phyloP scores from a whole-genome alignment of 2,329 filamentous ascomycete genomes.

The Cercospora zeina region DNA sequence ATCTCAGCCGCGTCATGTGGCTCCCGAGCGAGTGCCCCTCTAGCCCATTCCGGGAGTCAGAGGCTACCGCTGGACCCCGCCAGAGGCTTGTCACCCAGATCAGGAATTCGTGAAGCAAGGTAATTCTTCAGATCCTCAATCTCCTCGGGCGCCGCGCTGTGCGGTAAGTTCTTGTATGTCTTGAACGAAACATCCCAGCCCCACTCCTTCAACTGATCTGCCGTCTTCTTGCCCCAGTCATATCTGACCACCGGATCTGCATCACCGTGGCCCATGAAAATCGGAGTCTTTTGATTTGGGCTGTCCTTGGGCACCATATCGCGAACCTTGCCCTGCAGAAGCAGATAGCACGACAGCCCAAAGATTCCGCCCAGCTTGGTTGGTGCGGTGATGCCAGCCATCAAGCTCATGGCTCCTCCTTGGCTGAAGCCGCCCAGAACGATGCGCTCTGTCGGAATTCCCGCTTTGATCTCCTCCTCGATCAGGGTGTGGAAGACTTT shows the following conservation, averaged over 20 bases:
- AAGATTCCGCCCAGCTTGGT: conserved; percentile 85
- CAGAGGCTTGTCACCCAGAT: conserved; percentile 44
- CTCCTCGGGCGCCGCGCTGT: conserved; percentile 75
- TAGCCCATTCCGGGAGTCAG: conserved; percentile 33
- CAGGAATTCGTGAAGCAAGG: conserved; percentile 55
- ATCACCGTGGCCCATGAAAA: conserved; percentile 89
- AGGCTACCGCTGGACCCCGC: conserved; percentile 22
- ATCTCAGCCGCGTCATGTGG: conserved; percentile 38
- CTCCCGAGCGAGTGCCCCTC: conserved; percentile 26
- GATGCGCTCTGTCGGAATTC: conserved; percentile 79
- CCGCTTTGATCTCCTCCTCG: conserved; percentile 73
- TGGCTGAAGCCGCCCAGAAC: conserved; percentile 83
- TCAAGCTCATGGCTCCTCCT: conserved; percentile 82
- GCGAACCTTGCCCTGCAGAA: conserved; percentile 66
- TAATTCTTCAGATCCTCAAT: conserved; percentile 76
- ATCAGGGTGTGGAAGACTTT: conserved; percentile 78
- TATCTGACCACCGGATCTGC: conserved; percentile 71
- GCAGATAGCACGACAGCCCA: conserved; percentile 77
- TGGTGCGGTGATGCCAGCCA: conserved; percentile 72
- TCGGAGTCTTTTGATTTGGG: conserved; percentile 63
- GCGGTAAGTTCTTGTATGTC: conserved; percentile 72
- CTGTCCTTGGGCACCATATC: conserved; percentile 55
- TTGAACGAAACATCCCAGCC: conserved; percentile 75
- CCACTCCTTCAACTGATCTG: conserved; percentile 64
- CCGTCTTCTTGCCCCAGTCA: conserved; percentile 67